phyloP scores from a whole-genome alignment of 208 protist genomes.

The Herpetomonas tarakana region DNA sequence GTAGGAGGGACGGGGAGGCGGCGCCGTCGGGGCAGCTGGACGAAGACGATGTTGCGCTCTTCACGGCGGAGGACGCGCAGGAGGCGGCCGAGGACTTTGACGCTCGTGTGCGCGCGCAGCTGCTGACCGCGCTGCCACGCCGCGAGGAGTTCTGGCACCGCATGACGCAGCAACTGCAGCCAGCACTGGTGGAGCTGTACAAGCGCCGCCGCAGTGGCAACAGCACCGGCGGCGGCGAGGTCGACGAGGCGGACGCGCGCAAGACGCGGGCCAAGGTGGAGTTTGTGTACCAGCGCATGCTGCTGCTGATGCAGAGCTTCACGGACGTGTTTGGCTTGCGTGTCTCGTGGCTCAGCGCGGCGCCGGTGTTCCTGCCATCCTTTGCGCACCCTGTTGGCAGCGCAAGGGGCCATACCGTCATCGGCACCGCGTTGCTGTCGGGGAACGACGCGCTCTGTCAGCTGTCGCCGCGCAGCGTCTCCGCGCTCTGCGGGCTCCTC shows the following conservation, averaged over 20 bases:
- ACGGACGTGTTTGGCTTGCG: conserved; percentile 76
- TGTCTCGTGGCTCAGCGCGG: conserved; percentile 72
- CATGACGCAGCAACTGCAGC: conserved; percentile 87
- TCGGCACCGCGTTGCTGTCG: conserved; percentile 37
- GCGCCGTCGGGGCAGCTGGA: conserved; percentile 9
- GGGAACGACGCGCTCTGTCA: conserved; percentile 35
- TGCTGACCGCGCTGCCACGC: conserved; percentile 61
- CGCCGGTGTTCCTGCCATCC: conserved; percentile 54
- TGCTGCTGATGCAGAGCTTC: conserved; percentile 77
- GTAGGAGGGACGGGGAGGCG: conserved; percentile 6
- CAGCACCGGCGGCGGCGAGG: neutral
- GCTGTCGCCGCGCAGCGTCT: conserved; percentile 41
- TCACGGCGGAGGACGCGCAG: conserved; percentile 9
- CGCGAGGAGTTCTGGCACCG: conserved; percentile 92
- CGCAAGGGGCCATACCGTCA: conserved; percentile 15
- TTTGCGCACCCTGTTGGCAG: conserved; percentile 13
- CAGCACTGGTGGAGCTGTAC: conserved; percentile 23
- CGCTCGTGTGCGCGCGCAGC: conserved; percentile 54
- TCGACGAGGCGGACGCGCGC: conserved; percentile 10
- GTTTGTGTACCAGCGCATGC: conserved; percentile 74
- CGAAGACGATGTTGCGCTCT: conserved; percentile 3
- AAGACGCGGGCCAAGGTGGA: conserved; percentile 28
- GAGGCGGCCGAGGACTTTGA: conserved; percentile 69
- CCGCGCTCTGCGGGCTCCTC: conserved; percentile 71
- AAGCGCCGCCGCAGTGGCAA: conserved; percentile 1